Evolutionary conservation across 192 early-diverging fungal genomes (phyloP).

Genomic region (Backusella psychrophila): DNA sequence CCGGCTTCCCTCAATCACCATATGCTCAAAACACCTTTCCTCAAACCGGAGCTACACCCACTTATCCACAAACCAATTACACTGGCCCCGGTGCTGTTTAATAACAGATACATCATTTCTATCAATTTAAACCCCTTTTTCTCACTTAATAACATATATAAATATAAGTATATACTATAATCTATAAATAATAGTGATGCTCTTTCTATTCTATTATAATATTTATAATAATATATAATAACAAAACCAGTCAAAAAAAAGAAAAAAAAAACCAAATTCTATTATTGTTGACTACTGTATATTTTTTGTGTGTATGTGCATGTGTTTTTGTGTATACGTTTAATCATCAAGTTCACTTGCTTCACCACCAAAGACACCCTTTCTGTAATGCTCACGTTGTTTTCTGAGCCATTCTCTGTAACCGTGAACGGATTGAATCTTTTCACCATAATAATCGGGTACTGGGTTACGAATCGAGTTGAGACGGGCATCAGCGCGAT

Average conservation of each 20-base stretch:
- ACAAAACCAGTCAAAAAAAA: background rate
- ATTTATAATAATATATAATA: background rate
- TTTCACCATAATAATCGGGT: conserved; percentile 93
- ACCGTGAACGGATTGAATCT: conserved; percentile 77
- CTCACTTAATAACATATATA: background rate
- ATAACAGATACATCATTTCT: background rate
- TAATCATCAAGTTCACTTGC: conserved; percentile 27
- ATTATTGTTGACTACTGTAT: background rate
- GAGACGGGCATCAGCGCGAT: conserved; percentile 64
- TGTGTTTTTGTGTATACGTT: background rate
- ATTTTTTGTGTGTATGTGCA: background rate
- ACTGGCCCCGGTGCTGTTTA: background rate
- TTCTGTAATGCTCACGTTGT: conserved; percentile 75
- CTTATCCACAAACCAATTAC: conserved; percentile 7
- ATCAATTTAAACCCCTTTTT: background rate
- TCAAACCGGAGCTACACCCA: background rate
- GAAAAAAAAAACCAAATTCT: background rate
- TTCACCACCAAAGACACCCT: conserved; percentile 66
- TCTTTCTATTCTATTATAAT: background rate
- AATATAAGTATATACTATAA: background rate
- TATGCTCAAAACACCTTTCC: background rate
- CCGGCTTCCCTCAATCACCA: background rate
- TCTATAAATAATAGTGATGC: background rate
- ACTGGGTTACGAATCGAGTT: conserved; percentile 73
- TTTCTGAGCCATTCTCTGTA: conserved; percentile 89